Evolutionary conservation across 164 flowering plant genomes (phyloP), one percentile per base, ranked within the genome.

Genomic region (Aristolochia californica): DNA sequence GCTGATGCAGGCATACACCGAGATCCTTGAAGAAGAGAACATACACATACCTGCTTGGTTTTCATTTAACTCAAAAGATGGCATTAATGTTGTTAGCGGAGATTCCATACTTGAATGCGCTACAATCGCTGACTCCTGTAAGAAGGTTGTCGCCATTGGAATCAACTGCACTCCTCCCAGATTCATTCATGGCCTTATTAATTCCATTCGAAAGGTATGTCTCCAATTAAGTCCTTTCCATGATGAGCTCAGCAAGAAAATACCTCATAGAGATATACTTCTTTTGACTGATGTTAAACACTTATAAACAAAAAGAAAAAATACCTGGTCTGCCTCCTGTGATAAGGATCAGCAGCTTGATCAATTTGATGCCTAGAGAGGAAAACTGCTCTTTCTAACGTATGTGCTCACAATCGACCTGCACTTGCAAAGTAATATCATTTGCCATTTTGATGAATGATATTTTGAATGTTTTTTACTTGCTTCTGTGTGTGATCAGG

Each of bases 111-210:
- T 45, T 5, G 93, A 87, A 11, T 91, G 96, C 70, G 85, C 81
- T 25, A 66, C 78, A 21, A 62, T 88, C 64, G 95, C 85, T 5
- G 76, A 84, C 56, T 73, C 85, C 12, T 79, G 93, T 62, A 68
- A 75, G 66, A 78, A 83, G 53, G 91, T 87, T 56, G 77, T 83
- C 55, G 93, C 83, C 16, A 77, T 91, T 47, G 98, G 98, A 66
- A 79, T 86, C 75, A 91, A 91, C 69, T 91, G 98, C 28, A 87
- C 98, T 43, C 72, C 98, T 63, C 98, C 98, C 22, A 75, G 91
- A 68, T 82, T 69, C 62, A 84, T 88, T 64, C 79, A 72, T 64
- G 87, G 71, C 13, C 69, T 91, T 43, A 68, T 91, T 60, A 58
- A 57, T 50, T 75, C 83, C 5, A 66, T 87, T 23, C 51, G 53